Evolutionary conservation across 2,329 filamentous ascomycete genomes (phyloP), one percentile per base, ranked within the genome.

Genomic region (Incumbomyces lentus): DNA sequence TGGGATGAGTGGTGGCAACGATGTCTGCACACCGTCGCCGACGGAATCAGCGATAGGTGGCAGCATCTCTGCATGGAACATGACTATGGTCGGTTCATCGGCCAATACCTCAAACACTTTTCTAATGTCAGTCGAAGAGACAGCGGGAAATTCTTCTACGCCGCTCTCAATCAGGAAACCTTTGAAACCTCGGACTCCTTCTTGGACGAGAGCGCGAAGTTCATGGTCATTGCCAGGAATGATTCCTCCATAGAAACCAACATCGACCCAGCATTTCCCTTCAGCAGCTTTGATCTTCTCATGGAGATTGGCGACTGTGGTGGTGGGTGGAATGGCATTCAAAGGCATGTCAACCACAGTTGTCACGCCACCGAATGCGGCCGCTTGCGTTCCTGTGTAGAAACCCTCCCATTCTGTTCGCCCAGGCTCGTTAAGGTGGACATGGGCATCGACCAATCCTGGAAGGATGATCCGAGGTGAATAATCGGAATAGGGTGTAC

Each of bases 11-110:
- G 86, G 84, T 14, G 86, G 78, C 6, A 76, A 71, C 0, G 84
- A 85, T 19, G 68, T 66, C 58, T 86, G 82, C 3, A 87, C 80
- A 19, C 80, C 79, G 62, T 92, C 86, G 44, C 85, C 84, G 2
- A 89, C 84, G 0, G 86, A 88, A 55, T 79, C 78, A 41, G 84
- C 69, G 55, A 89, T 84, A 14, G 87, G 86, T n/a, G 90, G 88
- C 11, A 93, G 82, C 88, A 95, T 96, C 66, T 98, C 92, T 47
- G 92, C 92, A 62, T 98, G 92, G 70, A 98, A 98, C 90, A 98
- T 96, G 58, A 96, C 79, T 0, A 88, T 94, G 2, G 92, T 96
- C 14, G 86, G 76, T 45, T 82, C 76, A 56, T 86, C 80, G 50
- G 85, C 84, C 51, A 98, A 76, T 39, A 83, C 85, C 26, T 72